A percentile compares a stretch with the other conserved stretches of the same genome.
Evolutionary conservation across 2,329 filamentous ascomycete genomes (phyloP).

Genomic region (Ophiostoma ulmi): DNA sequence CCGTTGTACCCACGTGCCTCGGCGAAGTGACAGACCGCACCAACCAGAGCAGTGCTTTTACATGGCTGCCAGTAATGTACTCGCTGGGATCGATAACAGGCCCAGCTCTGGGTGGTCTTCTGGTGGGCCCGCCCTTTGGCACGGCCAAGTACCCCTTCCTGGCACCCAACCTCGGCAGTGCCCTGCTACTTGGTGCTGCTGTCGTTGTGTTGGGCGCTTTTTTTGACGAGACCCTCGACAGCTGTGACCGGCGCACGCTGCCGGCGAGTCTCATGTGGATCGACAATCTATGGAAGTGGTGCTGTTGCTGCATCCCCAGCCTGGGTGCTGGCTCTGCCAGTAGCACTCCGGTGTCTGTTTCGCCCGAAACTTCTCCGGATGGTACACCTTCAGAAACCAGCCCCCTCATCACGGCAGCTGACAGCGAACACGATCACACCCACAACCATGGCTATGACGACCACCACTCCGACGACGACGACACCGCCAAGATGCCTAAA

Average conservation of each 20-base stretch:
- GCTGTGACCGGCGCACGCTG: constrained; percentile 28
- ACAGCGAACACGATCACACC: not conserved
- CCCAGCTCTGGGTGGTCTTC: constrained; percentile 79
- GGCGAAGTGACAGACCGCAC: constrained; percentile 93
- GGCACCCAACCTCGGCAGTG: constrained; percentile 74
- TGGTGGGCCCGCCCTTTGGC: constrained; percentile 59
- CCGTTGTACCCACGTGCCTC: constrained; percentile 85
- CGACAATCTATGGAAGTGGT: constrained; percentile 32
- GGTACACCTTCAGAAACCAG: not conserved
- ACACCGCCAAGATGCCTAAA: constrained; percentile 32
- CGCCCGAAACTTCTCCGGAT: not conserved
- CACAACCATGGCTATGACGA: constrained; percentile 34
- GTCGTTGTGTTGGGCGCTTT: constrained; percentile 71
- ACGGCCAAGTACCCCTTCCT: constrained; percentile 70
- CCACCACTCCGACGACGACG: constrained; percentile 42
- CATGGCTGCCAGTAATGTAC: constrained; percentile 93
- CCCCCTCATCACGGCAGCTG: constrained; percentile 15
- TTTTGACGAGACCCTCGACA: constrained; percentile 80
- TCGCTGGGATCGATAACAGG: constrained; percentile 90
- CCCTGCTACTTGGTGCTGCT: constrained; percentile 65
- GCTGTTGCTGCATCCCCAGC: constrained; percentile 7
- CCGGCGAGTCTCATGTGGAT: constrained; percentile 32
- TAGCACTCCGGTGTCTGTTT: not conserved
- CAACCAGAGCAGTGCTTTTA: constrained; percentile 91
- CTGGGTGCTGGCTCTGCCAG: not conserved